Evolutionary conservation across 2,329 filamentous ascomycete species (phyloP).

Genomic region (Microsporum canis): DNA sequence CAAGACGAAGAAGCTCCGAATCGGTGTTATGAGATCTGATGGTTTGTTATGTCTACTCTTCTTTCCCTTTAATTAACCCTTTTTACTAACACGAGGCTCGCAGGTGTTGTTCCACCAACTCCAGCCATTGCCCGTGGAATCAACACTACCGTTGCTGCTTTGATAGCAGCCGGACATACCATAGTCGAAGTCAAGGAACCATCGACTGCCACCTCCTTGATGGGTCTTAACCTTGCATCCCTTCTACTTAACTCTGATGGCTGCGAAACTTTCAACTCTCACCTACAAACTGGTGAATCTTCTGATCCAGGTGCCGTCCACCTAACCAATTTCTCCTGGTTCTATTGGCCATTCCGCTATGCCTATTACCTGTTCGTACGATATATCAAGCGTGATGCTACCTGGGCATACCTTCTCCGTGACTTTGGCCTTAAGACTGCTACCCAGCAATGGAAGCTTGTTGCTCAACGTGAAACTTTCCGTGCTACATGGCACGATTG

Average conservation of each 20-base stretch:
- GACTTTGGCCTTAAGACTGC: conserved; percentile 64
- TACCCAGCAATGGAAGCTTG: conserved; percentile 72
- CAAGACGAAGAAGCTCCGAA: conserved; percentile 51
- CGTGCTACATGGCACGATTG: conserved; percentile 70
- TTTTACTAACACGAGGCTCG: neutral
- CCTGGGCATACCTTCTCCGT: conserved; percentile 68
- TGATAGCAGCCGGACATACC: conserved; percentile 62
- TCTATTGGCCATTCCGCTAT: conserved; percentile 65
- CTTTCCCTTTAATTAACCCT: neutral
- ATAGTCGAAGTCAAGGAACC: conserved; percentile 57
- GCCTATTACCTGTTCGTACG: conserved; percentile 85
- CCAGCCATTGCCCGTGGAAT: conserved; percentile 73
- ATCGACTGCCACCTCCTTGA: conserved; percentile 62
- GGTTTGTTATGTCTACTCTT: conserved; percentile 24
- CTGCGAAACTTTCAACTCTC: conserved; percentile 64
- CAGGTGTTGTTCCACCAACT: conserved; percentile 67
- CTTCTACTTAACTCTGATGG: conserved; percentile 78
- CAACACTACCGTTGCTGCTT: conserved; percentile 56
- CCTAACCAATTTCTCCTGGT: conserved; percentile 60
- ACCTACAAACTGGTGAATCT: conserved; percentile 65
- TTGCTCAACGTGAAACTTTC: conserved; percentile 64
- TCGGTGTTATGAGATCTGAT: conserved; percentile 70
- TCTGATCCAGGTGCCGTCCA: conserved; percentile 67
- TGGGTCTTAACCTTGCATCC: conserved; percentile 63
- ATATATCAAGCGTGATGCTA: conserved; percentile 61